Base-by-base conservation (phyloP, 2,329 filamentous ascomycete species). In the Exserohilum turcica region DNA sequence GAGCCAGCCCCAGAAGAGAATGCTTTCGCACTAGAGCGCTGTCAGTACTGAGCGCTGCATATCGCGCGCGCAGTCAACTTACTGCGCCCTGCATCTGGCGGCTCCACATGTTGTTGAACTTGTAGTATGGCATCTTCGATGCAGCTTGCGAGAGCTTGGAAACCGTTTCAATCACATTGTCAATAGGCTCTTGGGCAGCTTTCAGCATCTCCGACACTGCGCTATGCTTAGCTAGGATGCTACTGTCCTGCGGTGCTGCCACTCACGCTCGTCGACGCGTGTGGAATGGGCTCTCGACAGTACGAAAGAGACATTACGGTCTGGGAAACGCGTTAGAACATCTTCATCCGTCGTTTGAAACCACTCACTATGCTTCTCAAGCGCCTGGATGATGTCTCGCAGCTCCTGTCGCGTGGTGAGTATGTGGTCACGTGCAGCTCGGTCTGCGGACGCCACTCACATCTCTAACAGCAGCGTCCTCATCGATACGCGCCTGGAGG, bases 121-220 rank as follows among this genome's bases (percentile, higher is more conserved):
- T 97, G 86, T 97, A 99, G 81, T 97, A 99, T 0, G 94, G 93
- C 68, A 95, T 88, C 72, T 90, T 83, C 21, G 91, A 92, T 2
- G 92, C 91, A 48, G 90, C 84, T 48, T 82, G 77, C 56, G 85
- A 84, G 38, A 99, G 84, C 62, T 87, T 85, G 52, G 80, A 77
- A 39, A 97, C 83, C 38, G 87, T 88, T 42, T 85, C 79, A 50
- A 90, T 83, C 73, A 96, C 86, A 31, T 89, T 84, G 59, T 84
- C 79, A 71, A 97, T 89, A 52, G 84, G 84, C 56, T 79, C 77
- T 55, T 91, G 84, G 1, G 91, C 87, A 61, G 89, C 84, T 9
- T 82, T 79, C 37, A 96, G 81, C 29, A 97, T 80, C 3, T 82
- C 77, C 28, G 82, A 78, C 52, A 94, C 91, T 91, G 66, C 19